Base-by-base conservation (phyloP, 192 early-diverging fungal species). In the Phycomyces nitens region DNA sequence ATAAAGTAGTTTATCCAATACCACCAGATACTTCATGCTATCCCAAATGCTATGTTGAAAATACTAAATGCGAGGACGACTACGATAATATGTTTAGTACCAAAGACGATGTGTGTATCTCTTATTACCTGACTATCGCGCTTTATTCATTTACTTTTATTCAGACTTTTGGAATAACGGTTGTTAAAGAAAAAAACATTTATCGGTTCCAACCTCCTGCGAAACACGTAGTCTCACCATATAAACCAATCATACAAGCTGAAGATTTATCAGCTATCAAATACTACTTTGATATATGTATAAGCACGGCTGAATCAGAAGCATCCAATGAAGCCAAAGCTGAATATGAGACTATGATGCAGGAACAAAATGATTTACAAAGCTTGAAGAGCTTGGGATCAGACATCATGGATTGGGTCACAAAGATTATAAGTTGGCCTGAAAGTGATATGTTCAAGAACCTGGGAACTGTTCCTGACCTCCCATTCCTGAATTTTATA, bases 191-290 rank as follows among this genome's bases (percentile, higher is more conserved):
- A 38, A 29, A 40, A 40, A 57, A 57, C 21, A 5, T 57, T 20
- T 57, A 57, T 16, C 38, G n/a, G 2, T 18, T 57, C 38, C 56
- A 57, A 18, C 20, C n/a, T 15, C 56, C 56, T 15, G 27, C 27
- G 14, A 34, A 42, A 12, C 27, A 57, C 20, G 11, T 57, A 9
- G 2, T 57, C 18, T 57, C 56, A 5, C 56, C 56, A 0, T 34
- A 57, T n/a, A 57, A 57, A 39, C 56, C 56, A 14, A 21, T 57
- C 6, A n/a, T 57, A 57, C 56, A 57, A 40, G 29, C 27, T 38
- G 20, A 57, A 40, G 56, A 57, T 34, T 21, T 57, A n/a, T 29
- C 56, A 18, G 29, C 9, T 57, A 5, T 57, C 14, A 57, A 39
- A 40, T 7, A 3, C 12, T 41, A 40, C 39, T 57, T 57, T 57